A percentile compares a stretch with the other conserved stretches of the same genome.
These are phyloP conservation scores for Colletotrichum endophyticum DNA, from an alignment of 2,329 filamentous ascomycete genomes.

Conservation along the genomic window DNA sequence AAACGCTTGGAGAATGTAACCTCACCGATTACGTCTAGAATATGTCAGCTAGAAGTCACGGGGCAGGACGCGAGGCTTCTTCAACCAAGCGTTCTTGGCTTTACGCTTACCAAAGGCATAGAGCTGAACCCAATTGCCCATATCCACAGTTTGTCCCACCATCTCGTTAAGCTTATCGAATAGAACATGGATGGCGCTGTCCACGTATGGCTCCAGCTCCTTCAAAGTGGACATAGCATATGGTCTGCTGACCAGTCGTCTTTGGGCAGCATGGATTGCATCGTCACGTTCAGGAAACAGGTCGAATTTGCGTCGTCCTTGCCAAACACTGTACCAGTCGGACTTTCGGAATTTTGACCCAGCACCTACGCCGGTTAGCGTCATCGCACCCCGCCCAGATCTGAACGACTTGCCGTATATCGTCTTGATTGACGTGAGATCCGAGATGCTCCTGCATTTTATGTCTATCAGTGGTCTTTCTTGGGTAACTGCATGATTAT, in stretches of 20 bases:
- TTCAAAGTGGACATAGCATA: slow-evolving; percentile 1
- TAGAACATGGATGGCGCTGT: neutral
- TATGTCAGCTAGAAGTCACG: neutral
- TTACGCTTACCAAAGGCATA: neutral
- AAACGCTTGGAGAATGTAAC: slow-evolving; percentile 5
- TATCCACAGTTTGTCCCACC: neutral
- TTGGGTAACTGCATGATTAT: neutral
- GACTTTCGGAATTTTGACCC: slow-evolving; percentile 10
- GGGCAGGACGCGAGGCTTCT: neutral
- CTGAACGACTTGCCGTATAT: neutral
- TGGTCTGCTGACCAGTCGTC: neutral
- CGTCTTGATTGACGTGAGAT: neutral
- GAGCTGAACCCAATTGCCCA: slow-evolving; percentile 9
- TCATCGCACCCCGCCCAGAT: neutral
- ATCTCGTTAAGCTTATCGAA: neutral
- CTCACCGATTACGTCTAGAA: neutral
- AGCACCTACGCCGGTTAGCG: neutral
- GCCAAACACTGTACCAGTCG: slow-evolving; percentile 1
- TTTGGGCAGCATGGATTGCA: neutral
- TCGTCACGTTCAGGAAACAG: slow-evolving; percentile 2
- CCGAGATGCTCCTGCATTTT: neutral
- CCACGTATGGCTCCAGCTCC: slow-evolving; percentile 2
- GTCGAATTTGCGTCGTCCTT: slow-evolving; percentile 1
- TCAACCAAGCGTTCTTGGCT: neutral
- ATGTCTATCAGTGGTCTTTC: neutral